phyloP scores from a whole-genome alignment of 305 asterid genomes.

The Solanum chacoense region DNA sequence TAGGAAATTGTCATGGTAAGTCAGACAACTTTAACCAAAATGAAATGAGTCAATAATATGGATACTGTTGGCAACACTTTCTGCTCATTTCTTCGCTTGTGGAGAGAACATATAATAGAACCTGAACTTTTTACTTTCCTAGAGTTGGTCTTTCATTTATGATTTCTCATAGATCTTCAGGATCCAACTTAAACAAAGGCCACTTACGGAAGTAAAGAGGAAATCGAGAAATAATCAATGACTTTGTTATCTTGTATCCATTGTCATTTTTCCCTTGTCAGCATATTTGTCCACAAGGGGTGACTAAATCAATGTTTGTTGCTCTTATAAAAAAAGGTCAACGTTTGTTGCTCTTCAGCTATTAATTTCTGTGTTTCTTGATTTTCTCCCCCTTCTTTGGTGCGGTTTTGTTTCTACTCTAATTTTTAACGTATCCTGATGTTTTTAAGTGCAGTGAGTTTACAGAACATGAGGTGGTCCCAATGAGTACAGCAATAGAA shows the following conservation, averaged over 20 bases:
- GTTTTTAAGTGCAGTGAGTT: conserved; percentile 9
- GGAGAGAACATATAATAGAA: background rate
- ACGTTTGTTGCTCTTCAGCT: background rate
- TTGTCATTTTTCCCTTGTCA: background rate
- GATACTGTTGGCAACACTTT: background rate
- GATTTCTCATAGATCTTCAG: background rate
- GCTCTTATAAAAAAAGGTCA: background rate
- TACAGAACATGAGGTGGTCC: conserved; percentile 22
- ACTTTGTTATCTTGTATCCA: background rate
- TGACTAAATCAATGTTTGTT: background rate
- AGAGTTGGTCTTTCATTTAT: background rate
- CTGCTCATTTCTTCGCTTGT: background rate
- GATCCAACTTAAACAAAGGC: background rate
- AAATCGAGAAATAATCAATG: background rate
- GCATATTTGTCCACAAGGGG: background rate
- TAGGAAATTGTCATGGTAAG: background rate
- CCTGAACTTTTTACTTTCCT: background rate
- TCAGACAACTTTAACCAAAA: background rate
- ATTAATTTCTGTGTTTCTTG: background rate
- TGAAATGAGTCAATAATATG: background rate
- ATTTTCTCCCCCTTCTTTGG: background rate
- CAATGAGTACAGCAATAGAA: conserved; percentile 19
- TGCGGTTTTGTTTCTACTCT: background rate
- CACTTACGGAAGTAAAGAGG: background rate
- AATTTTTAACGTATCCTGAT: background rate